Evolutionary conservation across 306 rosid genomes (phyloP).

Genomic region (Prunus davidiana): DNA sequence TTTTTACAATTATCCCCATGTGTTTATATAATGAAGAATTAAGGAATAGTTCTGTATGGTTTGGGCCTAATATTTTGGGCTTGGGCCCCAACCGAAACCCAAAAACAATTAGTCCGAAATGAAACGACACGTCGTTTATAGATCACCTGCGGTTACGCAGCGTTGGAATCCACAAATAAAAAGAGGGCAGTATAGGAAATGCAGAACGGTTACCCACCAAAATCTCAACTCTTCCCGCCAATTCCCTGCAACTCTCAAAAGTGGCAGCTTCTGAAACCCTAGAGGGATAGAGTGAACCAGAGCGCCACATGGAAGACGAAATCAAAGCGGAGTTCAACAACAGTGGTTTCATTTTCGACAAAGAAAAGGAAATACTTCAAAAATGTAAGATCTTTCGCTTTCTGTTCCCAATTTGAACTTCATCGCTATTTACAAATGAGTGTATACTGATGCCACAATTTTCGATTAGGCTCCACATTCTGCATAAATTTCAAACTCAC

Average conservation of each 20-base stretch:
- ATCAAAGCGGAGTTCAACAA: constrained; percentile 61
- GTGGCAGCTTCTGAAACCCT: constrained; percentile 50
- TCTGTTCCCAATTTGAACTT: neutral
- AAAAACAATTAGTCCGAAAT: neutral
- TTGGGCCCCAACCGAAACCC: neutral
- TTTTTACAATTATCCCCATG: no score
- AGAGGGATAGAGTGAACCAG: constrained; percentile 25
- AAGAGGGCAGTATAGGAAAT: neutral
- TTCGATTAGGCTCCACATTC: constrained; percentile 55
- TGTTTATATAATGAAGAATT: no score
- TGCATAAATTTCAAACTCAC: constrained; percentile 69
- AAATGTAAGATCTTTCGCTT: constrained; percentile 53
- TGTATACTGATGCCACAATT: neutral
- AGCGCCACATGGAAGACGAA: constrained; percentile 66
- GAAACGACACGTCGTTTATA: neutral
- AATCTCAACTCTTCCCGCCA: constrained; percentile 57
- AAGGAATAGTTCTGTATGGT: no score
- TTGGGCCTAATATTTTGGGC: neutral
- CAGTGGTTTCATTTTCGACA: constrained; percentile 52
- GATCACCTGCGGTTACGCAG: neutral
- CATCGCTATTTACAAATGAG: neutral
- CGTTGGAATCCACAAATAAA: neutral
- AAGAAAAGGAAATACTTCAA: constrained; percentile 64
- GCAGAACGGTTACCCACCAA: neutral
- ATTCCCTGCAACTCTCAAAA: constrained; percentile 20